Evolutionary conservation across 257 asterid species (phyloP).

Genomic region (Solanum tarapatanum): DNA sequence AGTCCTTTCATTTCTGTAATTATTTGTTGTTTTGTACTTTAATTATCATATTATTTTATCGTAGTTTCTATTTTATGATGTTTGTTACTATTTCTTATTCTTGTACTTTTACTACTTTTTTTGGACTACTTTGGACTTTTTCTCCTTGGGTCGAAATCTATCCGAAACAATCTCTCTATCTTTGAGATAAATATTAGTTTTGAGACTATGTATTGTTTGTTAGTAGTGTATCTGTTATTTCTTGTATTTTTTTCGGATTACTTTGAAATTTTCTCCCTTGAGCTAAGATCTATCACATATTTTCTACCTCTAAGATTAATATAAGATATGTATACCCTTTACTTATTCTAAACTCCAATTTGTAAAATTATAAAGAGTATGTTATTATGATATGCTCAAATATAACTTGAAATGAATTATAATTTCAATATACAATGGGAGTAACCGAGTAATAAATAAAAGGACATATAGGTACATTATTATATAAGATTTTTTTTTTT

Average conservation of each 20-base stretch:
- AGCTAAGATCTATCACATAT: background rate
- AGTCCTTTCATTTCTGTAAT: background rate
- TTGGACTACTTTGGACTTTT: too few species aligned
- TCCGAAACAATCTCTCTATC: too few species aligned
- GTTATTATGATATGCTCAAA: too few species aligned
- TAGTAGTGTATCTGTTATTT: too few species aligned
- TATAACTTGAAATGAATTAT: background rate
- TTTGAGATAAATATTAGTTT: too few species aligned
- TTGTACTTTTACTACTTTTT: background rate
- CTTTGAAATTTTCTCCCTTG: too few species aligned
- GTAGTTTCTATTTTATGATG: background rate
- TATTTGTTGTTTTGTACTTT: background rate
- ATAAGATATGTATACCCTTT: too few species aligned
- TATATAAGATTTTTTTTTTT: too few species aligned
- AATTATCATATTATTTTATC: background rate
- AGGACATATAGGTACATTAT: background rate
- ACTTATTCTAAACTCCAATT: background rate
- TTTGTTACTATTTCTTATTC: background rate
- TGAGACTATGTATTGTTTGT: background rate
- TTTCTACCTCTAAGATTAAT: too few species aligned
- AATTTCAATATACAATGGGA: too few species aligned
- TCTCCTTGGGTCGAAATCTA: rapidly evolving
- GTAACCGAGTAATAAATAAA: background rate
- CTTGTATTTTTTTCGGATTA: too few species aligned
- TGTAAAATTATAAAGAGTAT: too few species aligned